Conservation (phyloP, 148 eudicot genomes). For the Dysphania ambrosioides region DNA sequence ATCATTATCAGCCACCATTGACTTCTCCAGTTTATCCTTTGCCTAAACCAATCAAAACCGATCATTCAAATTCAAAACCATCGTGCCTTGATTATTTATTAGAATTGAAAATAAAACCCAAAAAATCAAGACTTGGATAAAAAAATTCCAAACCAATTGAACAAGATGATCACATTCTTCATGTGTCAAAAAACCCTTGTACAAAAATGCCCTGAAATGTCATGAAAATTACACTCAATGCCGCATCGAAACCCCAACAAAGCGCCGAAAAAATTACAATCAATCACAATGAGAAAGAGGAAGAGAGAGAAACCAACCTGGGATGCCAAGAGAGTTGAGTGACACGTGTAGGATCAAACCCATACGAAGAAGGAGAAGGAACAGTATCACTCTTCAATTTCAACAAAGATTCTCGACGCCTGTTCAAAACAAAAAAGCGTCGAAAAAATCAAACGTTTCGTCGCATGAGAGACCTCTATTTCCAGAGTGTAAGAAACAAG, state of each 20-base stretch:
- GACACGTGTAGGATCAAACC: constrained; percentile 77
- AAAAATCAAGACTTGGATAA: neutral
- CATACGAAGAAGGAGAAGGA: constrained; percentile 22
- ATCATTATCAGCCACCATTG: constrained; percentile 87
- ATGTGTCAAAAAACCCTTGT: constrained; percentile 59
- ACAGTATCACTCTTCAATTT: constrained; percentile 48
- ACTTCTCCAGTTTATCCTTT: constrained; percentile 69
- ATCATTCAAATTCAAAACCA: neutral
- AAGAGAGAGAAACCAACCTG: constrained; percentile 39
- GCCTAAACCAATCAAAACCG: constrained; percentile 42
- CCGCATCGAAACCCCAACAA: neutral
- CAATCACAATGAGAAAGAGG: too few relatives aligned
- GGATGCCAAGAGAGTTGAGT: constrained; percentile 83
- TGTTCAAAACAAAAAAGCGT: neutral
- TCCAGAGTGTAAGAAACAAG: neutral
- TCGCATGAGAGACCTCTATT: neutral
- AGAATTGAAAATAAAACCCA: too few relatives aligned
- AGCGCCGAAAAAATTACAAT: too few relatives aligned
- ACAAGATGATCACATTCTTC: constrained; percentile 95
- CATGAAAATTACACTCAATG: neutral
- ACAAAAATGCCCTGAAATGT: constrained; percentile 63
- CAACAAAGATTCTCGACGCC: constrained; percentile 35
- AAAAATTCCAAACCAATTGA: constrained; percentile 57
- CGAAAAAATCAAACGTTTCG: neutral
- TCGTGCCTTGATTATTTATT: too few relatives aligned